Evolutionary conservation across 169 alveolate species (phyloP).

Genomic region (Prorocentrum cordatum): DNA sequence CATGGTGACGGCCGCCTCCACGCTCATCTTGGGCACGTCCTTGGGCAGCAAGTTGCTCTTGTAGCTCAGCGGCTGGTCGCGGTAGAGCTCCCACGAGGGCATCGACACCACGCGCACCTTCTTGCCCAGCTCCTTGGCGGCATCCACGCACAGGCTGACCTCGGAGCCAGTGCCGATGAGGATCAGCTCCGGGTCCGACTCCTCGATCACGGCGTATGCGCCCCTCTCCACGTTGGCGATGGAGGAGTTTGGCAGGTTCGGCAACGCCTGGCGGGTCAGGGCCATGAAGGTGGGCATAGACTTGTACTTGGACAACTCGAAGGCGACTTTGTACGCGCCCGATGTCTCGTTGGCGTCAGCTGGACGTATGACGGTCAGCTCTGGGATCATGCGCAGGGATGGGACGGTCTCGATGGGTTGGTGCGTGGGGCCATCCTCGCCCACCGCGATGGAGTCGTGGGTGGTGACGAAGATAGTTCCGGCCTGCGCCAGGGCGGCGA

Average conservation of each 20-base stretch:
- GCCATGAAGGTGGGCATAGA: slow-evolving; percentile 20
- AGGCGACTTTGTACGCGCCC: slow-evolving; percentile 73
- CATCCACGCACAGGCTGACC: too few species aligned
- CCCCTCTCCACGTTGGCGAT: slow-evolving; percentile 3
- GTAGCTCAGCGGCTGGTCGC: slow-evolving; percentile 72
- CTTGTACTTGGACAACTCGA: slow-evolving; percentile 26
- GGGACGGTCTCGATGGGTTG: slow-evolving; percentile 79
- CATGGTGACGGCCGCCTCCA: background rate
- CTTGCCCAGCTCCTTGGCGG: too few species aligned
- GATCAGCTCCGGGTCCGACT: too few species aligned
- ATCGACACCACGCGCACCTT: slow-evolving; percentile 77
- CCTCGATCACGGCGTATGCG: too few species aligned
- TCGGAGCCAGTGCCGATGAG: too few species aligned
- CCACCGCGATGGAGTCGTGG: slow-evolving; percentile 75
- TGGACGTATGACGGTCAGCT: slow-evolving; percentile 76
- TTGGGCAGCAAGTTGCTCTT: too few species aligned
- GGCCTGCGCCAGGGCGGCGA: slow-evolving; percentile 50
- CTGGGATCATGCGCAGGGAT: slow-evolving; percentile 61
- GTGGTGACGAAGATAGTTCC: slow-evolving; percentile 70
- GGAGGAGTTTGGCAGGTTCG: slow-evolving; percentile 1
- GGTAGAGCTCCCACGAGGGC: slow-evolving; percentile 76
- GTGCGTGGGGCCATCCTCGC: slow-evolving; percentile 82
- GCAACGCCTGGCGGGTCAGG: slow-evolving; percentile 10
- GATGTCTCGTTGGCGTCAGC: slow-evolving; percentile 78
- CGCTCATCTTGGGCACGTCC: too few species aligned